Conservation (phyloP, 192 early-diverging fungal species). For the Linnemannia hyalina region DNA sequence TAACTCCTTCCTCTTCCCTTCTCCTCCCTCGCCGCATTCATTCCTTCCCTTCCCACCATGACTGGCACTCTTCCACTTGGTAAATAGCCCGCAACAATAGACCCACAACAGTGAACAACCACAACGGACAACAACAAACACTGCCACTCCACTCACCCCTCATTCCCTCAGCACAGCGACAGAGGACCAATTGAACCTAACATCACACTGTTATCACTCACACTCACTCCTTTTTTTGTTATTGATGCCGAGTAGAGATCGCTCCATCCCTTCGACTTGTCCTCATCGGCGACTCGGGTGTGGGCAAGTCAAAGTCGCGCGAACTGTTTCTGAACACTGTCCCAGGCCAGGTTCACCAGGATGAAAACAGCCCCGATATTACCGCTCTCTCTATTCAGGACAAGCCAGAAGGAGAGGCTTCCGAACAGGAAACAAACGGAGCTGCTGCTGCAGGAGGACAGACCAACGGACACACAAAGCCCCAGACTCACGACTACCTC, state of each 20-base stretch:
- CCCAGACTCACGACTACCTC: conserved; percentile 1
- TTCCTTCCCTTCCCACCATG: conserved; percentile 12
- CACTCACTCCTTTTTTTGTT: not conserved
- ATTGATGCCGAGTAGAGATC: conserved; percentile 27
- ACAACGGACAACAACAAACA: not conserved
- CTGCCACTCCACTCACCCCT: not conserved
- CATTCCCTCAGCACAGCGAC: not conserved
- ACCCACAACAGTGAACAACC: not conserved
- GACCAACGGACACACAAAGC: not conserved
- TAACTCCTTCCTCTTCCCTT: not conserved
- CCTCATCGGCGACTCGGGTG: conserved; percentile 51
- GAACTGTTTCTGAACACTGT: conserved; percentile 34
- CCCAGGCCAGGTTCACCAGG: conserved; percentile 35
- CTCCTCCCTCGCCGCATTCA: not conserved
- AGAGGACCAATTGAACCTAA: not conserved
- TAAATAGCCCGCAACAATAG: conserved; percentile 13
- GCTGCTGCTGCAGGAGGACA: not conserved
- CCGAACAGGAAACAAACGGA: not conserved
- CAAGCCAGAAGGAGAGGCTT: not conserved
- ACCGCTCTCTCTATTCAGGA: conserved; percentile 23
- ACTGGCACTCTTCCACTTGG: conserved; percentile 49
- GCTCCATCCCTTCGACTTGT: conserved; percentile 46
- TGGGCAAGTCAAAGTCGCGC: conserved; percentile 47
- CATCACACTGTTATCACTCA: not conserved
- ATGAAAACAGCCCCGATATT: conserved; percentile 16